Percentiles rank a stretch among this genome's conserved stretches.
These are phyloP conservation scores for Porodaedalea pini DNA, from an alignment of 1,284 basidiomycete genomes.

Conservation along the genomic window DNA sequence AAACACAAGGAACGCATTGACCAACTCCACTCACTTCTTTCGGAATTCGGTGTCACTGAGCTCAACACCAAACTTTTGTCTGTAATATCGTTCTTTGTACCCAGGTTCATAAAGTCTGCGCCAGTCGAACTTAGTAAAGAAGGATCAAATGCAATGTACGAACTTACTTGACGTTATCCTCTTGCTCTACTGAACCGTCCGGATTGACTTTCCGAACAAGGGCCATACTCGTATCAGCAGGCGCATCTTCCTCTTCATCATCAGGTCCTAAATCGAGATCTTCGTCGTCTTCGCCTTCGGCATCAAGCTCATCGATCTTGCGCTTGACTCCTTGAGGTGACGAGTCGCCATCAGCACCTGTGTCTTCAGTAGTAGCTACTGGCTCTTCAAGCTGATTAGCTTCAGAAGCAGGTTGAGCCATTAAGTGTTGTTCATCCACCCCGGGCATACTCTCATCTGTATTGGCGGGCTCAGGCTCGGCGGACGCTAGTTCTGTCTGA, in stretches of 20 bases:
- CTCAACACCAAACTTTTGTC: constrained; percentile 87
- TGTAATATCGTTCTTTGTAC: constrained; percentile 94
- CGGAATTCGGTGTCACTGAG: constrained; percentile 70
- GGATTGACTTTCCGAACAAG: constrained; percentile 73
- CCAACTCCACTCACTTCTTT: constrained; percentile 56
- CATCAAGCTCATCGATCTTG: constrained; percentile 50
- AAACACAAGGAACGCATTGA: constrained; percentile 4
- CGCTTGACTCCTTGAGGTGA: constrained; percentile 61
- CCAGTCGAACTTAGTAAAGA: constrained; percentile 12
- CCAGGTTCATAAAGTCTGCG: constrained; percentile 88
- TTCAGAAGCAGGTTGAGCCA: constrained; percentile 4
- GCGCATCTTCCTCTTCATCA: constrained; percentile 37
- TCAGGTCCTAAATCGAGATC: constrained; percentile 51
- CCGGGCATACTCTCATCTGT: neutral
- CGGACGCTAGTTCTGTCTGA: neutral
- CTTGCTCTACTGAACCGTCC: constrained; percentile 88
- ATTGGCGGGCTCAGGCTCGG: neutral
- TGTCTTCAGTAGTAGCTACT: neutral
- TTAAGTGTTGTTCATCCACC: neutral
- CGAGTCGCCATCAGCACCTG: constrained; percentile 10
- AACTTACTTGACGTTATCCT: constrained; percentile 87
- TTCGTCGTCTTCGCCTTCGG: constrained; percentile 42
- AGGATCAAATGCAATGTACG: constrained; percentile 6
- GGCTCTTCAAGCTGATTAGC: constrained; percentile 9
- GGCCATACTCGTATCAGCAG: constrained; percentile 31